Conservation (phyloP, 2,329 filamentous ascomycete species). For the Fusarium tjaetaba region DNA sequence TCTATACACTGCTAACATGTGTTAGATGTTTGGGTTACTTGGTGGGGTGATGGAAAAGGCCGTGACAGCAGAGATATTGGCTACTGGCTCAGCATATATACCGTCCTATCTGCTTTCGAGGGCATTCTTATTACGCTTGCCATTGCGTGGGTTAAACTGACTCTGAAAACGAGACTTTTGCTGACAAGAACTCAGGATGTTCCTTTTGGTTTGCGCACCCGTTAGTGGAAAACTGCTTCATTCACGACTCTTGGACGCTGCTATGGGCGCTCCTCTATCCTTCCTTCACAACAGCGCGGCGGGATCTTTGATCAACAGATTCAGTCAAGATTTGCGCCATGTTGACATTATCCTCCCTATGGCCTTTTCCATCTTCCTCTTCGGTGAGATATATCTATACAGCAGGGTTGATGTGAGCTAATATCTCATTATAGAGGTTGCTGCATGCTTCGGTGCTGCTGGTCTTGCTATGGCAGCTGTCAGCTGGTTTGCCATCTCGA, state of each 20-base stretch:
- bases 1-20: neutral
- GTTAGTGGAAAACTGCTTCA: constrained; percentile 42
- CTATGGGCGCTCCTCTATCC: constrained; percentile 42
- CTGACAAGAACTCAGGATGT: constrained; percentile 34
- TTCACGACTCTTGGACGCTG: constrained; percentile 37
- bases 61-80: constrained; percentile 40
- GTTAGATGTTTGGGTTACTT: constrained; percentile 45
- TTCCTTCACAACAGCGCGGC: constrained; percentile 44
- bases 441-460: constrained; percentile 54
- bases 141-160: constrained; percentile 36
- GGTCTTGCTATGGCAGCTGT: constrained; percentile 56
- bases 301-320: constrained; percentile 47
- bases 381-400: constrained; percentile 25
- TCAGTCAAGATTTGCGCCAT: constrained; percentile 56
- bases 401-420: neutral
- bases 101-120: constrained; percentile 39
- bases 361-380: constrained; percentile 39
- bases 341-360: constrained; percentile 52
- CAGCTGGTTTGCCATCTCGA: constrained; percentile 56
- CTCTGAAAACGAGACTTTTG: neutral
- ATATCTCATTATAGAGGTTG: constrained; percentile 32
- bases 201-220: constrained; percentile 42
- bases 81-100: constrained; percentile 46
- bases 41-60: constrained; percentile 46
- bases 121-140: constrained; percentile 38